These are phyloP conservation scores for Sisymbrium irio DNA, from an alignment of 345 rosid genomes.

Conservation along the genomic window DNA sequence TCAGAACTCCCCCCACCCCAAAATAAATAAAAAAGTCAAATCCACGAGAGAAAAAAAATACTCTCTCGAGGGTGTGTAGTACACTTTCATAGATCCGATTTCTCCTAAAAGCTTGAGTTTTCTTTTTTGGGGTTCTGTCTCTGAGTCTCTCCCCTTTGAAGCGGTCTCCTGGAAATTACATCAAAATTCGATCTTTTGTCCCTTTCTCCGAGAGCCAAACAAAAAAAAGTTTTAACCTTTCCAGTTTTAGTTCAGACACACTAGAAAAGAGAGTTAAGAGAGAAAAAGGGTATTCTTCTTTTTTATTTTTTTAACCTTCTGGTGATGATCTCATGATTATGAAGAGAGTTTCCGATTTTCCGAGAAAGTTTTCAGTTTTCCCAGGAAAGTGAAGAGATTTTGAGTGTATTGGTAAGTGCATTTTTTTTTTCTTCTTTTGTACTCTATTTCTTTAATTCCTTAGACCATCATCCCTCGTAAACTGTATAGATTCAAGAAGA, in stretches of 20 bases:
- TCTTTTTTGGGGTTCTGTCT: too few species aligned
- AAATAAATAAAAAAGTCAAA: constrained; percentile 37
- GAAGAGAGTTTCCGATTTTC: constrained; percentile 19
- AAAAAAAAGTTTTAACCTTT: constrained; percentile 18
- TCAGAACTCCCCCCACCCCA: not conserved
- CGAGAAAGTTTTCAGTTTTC: constrained; percentile 31
- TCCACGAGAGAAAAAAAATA: constrained; percentile 19
- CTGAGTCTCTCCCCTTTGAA: not conserved
- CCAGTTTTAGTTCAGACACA: not conserved
- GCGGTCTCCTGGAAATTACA: constrained; percentile 6
- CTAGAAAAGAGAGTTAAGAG: not conserved
- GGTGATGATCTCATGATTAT: constrained; percentile 23
- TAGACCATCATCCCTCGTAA: not conserved
- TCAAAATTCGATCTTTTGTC: not conserved
- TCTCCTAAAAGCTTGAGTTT: constrained; percentile 25
- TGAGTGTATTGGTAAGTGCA: constrained; percentile 16
- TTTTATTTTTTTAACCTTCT: too few species aligned
- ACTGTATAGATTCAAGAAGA: not conserved
- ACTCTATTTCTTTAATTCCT: not conserved
- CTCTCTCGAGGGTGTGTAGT: constrained; percentile 13
- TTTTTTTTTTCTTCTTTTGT: too few species aligned
- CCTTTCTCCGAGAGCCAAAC: constrained; percentile 6
- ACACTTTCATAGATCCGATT: constrained; percentile 34
- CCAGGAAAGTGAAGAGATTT: constrained; percentile 23
- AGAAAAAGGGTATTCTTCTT: constrained; percentile 8